Evolutionary conservation across 2,329 filamentous ascomycete genomes (phyloP), one percentile per base, ranked within the genome.

Genomic region (Scolecobasidium constrictum): DNA sequence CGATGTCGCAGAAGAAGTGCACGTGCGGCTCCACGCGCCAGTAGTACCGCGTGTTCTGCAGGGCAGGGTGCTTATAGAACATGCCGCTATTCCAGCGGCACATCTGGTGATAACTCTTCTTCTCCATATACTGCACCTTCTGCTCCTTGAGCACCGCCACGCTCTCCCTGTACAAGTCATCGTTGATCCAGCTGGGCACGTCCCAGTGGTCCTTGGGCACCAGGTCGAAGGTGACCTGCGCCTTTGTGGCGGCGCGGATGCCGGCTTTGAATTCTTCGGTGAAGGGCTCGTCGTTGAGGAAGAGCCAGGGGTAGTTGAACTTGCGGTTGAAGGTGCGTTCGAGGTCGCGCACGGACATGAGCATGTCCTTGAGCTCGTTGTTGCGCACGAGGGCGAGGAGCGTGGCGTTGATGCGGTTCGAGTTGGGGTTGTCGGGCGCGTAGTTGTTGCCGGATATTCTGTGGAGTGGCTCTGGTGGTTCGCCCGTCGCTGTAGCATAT

Each of bases 241-340:
- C 92, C 52, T 94, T 94, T 15, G 90, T 96, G 40, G 76, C 80
- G 20, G 80, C 86, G 48, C 74, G 71, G 1, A 88, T 96, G 62
- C 75, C 77, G 54, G 68, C 69, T 67, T 93, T 96, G 69, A 98
- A 98, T 54, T 96, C 88, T 13, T 92, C 83, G 3, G 83, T 81
- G 57, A 98, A 98, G 13, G 86, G 85, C 41, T 85, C 81, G 57
- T 98, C 90, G 65, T 98, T 98, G 73, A 98, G 93, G 62, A 98
- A 98, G 6, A 87, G 95, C 86, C 92, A 98, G 0, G 92, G 92
- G 59, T 98, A 98, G 69, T 98, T 98, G 76, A 96, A 98, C 59
- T 98, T 98, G 71, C 78, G 72, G 57, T 98, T 98, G 87, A 88
- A 98, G 1, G 90, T 96, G 50, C 83, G 71, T 66, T 98, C 92